phyloP scores from a whole-genome alignment of 805 yeast species.

The Saccharomycopsis schoenii region DNA sequence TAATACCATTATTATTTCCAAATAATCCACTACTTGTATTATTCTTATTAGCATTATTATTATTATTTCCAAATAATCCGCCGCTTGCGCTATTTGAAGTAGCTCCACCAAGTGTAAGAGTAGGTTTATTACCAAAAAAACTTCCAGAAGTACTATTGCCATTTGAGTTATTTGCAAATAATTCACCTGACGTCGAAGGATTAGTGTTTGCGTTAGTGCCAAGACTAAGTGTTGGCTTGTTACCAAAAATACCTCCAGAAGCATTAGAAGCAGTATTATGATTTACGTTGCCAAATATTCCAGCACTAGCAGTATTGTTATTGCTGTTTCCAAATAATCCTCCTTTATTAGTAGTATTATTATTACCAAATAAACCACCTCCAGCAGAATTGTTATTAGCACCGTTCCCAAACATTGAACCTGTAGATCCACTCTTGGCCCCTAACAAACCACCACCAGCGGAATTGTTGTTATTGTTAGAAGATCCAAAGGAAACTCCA shows the following conservation, averaged over 20 bases:
- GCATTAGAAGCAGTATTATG: conserved; percentile 23
- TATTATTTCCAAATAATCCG: conserved; percentile 23
- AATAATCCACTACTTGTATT: conserved; percentile 17
- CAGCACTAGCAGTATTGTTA: conserved; percentile 16
- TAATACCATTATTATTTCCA: conserved; percentile 18
- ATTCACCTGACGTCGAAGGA: conserved; percentile 1
- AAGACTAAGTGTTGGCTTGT: conserved; percentile 18
- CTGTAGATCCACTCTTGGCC: conserved; percentile 19
- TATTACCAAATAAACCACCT: conserved; percentile 17
- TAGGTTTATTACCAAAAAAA: conserved; percentile 19
- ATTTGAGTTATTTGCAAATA: conserved; percentile 18
- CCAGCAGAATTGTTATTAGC: conserved; percentile 23
- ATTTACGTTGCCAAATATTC: conserved; percentile 18
- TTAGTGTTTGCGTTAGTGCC: conserved; percentile 20
- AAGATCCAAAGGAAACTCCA: conserved; percentile 24
- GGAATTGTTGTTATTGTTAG: conserved; percentile 24
- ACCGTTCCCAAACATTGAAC: conserved; percentile 21
- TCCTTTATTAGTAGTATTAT: conserved; percentile 14
- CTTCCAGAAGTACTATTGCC: conserved; percentile 17
- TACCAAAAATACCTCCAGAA: conserved; percentile 36
- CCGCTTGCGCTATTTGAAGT: conserved; percentile 20
- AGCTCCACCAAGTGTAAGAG: conserved; percentile 26
- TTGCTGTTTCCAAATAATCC: conserved; percentile 24
- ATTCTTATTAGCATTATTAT: conserved; percentile 16
- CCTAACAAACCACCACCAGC: conserved; percentile 35